Conservation (phyloP, 2,329 filamentous ascomycete species). For the Corniculantispora saksenae region DNA sequence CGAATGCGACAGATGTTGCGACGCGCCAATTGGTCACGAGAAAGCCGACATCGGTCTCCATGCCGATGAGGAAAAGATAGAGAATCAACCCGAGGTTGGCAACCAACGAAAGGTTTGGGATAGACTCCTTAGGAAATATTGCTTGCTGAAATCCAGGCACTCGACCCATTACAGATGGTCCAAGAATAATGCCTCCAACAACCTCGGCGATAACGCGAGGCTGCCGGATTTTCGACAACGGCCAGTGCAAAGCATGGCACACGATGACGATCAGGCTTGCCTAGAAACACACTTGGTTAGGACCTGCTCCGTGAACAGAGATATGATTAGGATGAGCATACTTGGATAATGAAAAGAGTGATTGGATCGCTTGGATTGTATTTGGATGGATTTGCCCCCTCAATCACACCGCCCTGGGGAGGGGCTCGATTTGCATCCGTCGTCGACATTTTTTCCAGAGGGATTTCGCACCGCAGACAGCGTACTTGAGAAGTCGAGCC, state of each 20-base stretch:
- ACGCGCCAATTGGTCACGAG: slow-evolving; percentile 79
- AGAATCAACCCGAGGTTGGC: slow-evolving; percentile 83
- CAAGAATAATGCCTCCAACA: slow-evolving; percentile 80
- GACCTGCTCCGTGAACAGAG: neutral
- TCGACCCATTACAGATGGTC: slow-evolving; percentile 84
- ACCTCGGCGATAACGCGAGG: slow-evolving; percentile 84
- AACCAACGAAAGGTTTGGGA: slow-evolving; percentile 73
- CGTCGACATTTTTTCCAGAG: neutral
- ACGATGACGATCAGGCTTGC: slow-evolving; percentile 50
- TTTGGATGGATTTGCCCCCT: slow-evolving; percentile 66
- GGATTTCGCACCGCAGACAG: neutral
- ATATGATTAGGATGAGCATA: slow-evolving; percentile 25
- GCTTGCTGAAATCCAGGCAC: slow-evolving; percentile 75
- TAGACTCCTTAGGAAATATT: slow-evolving; percentile 76
- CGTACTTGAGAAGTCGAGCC: neutral
- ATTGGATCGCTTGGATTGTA: slow-evolving; percentile 74
- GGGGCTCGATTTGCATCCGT: slow-evolving; percentile 20
- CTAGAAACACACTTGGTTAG: slow-evolving; percentile 27
- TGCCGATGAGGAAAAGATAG: slow-evolving; percentile 83
- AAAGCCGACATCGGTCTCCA: slow-evolving; percentile 82
- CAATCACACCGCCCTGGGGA: slow-evolving; percentile 64
- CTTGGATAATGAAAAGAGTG: slow-evolving; percentile 75
- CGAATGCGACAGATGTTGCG: slow-evolving; percentile 73
- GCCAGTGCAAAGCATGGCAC: slow-evolving; percentile 65
- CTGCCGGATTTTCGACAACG: slow-evolving; percentile 74